These are phyloP conservation scores for Ceratobasidium sp. DNA, from an alignment of 1,284 basidiomycete genomes.

Conservation along the genomic window DNA sequence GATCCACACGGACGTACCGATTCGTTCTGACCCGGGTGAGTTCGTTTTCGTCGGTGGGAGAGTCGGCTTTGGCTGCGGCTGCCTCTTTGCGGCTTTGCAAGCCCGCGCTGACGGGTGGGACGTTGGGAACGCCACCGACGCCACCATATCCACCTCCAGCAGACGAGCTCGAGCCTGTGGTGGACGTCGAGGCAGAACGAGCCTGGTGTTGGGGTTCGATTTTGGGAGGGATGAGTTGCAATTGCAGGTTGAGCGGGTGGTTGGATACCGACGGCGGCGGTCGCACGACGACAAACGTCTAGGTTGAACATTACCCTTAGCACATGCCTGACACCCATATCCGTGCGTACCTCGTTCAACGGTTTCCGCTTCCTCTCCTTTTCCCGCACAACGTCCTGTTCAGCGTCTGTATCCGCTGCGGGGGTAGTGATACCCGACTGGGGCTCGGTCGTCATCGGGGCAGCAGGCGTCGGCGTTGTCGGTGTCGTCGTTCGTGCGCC, in stretches of 20 bases:
- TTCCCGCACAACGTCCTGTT: background rate
- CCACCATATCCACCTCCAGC: conserved; percentile 5
- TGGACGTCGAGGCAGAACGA: conserved; percentile 36
- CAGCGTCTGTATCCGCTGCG: conserved; percentile 8
- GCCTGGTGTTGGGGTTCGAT: conserved; percentile 43
- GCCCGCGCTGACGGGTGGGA: conserved; percentile 20
- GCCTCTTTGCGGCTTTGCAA: conserved; percentile 7
- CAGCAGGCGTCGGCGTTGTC: background rate
- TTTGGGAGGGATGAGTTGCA: conserved; percentile 79
- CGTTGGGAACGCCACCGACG: conserved; percentile 23
- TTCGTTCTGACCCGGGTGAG: conserved; percentile 5
- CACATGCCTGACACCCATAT: too few species aligned
- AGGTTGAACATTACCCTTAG: background rate
- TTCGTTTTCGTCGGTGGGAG: conserved; percentile 1
- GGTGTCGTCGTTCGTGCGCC: conserved; percentile 6
- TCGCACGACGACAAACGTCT: conserved; percentile 87
- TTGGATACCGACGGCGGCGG: conserved; percentile 83
- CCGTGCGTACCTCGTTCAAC: conserved; percentile 33
- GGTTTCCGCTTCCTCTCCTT: conserved; percentile 19
- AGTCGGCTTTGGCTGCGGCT: background rate
- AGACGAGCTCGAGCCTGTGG: conserved; percentile 31
- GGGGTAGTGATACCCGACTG: background rate
- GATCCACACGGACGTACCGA: background rate
- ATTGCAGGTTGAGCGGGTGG: conserved; percentile 91
- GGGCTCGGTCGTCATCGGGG: background rate